Evolutionary conservation across 176 grass and related monocot species (phyloP).

Genomic region (Ananas comosus): DNA sequence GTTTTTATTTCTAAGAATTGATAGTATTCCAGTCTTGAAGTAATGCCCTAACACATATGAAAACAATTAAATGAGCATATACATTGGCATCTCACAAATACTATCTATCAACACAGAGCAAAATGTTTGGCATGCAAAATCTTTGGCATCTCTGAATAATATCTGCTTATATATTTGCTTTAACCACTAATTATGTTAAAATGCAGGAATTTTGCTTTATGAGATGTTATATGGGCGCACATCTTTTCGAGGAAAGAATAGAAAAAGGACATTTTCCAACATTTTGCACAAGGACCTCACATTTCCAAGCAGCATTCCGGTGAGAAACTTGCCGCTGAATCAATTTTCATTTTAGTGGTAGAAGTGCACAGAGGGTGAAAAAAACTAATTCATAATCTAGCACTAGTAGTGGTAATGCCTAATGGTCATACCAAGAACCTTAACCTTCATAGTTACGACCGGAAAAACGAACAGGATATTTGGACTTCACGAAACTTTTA

Average conservation of each 20-base stretch:
- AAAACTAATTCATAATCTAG: too few relatives aligned
- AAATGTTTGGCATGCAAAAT: too few relatives aligned
- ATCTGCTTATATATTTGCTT: background rate
- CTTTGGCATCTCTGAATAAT: constrained; percentile 1
- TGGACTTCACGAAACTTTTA: background rate
- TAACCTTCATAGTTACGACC: background rate
- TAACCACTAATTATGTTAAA: constrained; percentile 10
- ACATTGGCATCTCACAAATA: too few relatives aligned
- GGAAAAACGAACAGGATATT: background rate
- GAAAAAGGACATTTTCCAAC: constrained; percentile 89
- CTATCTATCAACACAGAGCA: too few relatives aligned
- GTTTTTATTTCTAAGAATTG: too few relatives aligned
- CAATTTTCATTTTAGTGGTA: background rate
- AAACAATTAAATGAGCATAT: too few relatives aligned
- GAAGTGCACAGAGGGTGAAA: too few relatives aligned
- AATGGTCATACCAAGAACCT: background rate
- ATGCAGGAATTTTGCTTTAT: constrained; percentile 84
- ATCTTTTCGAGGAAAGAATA: constrained; percentile 97
- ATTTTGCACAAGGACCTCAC: constrained; percentile 90
- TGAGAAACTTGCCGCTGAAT: constrained; percentile 26
- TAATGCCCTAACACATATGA: too few relatives aligned
- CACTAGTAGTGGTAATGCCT: background rate
- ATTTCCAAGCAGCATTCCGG: constrained; percentile 89
- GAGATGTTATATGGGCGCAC: constrained; percentile 98
- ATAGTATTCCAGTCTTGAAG: too few relatives aligned